Evolutionary conservation across 2,329 filamentous ascomycete genomes (phyloP), one percentile per base, ranked within the genome.

Genomic region (Fusarium duplospermum): DNA sequence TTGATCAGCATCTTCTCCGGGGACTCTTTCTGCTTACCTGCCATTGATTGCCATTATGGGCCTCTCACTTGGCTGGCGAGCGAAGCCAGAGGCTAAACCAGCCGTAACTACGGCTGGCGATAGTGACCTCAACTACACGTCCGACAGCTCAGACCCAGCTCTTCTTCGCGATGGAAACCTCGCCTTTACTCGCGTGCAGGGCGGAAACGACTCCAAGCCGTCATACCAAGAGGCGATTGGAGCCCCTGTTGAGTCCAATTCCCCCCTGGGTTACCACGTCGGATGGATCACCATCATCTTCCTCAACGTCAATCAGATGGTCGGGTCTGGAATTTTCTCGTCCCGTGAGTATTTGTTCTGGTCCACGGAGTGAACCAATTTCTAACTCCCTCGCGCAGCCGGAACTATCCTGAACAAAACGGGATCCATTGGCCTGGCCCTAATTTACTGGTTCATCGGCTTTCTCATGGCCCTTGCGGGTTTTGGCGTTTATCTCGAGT

Each of bases 381-480:
- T 9, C 62, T 71, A 1, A 71, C 9, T 20, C 0, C 1, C 2
- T 22, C 1, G 1, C 1, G 1, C 3, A 71, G 69, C 71, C 4
- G n/a, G 70, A 2, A 85, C 85, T 0, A 89, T 93, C n/a, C 83
- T 93, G 2, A 82, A 76, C 1, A 87, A 87, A 1, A 89, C 90
- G 0, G 91, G 91, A 1, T 92, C 90, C 0, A 84, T 93, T 10
- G 91, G 91, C 1, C 80, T 93, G 1, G 84, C 86, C 36, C 81
- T 93, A 65, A 85, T 93, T 16, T 93, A 89, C 81, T 93, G 91
- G 91, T 80, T 88, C 2, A 84, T 93, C 14, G 91, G 91, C 4
- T 89, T 89, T 66, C 58, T 92, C 38, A 89, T 91, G 61, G 87
- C 90, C 0, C 78, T 85, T 0, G 85, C 88, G 3, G 87, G 87